Evolutionary conservation across 192 early-diverging fungal species (phyloP).

Genomic region (Coemansia sp.): DNA sequence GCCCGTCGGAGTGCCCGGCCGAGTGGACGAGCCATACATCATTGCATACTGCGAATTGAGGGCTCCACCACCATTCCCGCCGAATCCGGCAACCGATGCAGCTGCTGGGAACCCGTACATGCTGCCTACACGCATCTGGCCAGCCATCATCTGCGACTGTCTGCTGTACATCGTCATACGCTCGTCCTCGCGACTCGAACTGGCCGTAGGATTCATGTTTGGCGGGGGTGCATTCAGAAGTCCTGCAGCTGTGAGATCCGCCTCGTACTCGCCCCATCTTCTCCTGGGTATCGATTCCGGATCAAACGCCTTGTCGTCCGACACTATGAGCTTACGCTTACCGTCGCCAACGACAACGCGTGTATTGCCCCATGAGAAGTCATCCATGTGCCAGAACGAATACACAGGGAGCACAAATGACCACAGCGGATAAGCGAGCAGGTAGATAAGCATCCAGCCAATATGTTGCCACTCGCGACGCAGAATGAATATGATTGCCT

Average conservation of each 20-base stretch:
- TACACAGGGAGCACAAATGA: constrained; percentile 91
- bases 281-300: constrained; percentile 83
- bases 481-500: constrained; percentile 79
- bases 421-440: constrained; percentile 91
- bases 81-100: constrained; percentile 24
- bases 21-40: not conserved
- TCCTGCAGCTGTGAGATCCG: constrained; percentile 54
- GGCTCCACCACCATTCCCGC: constrained; percentile 8
- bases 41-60: not conserved
- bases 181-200: constrained; percentile 24
- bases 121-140: constrained; percentile 18
- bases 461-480: constrained; percentile 79
- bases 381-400: constrained; percentile 98
- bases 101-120: constrained; percentile 9
- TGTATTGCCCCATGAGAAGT: constrained; percentile 99
- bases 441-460: constrained; percentile 85
- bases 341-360: constrained; percentile 75
- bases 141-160: constrained; percentile 28
- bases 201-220: constrained; percentile 55
- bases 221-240: constrained; percentile 43
- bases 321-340: constrained; percentile 64
- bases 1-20: constrained; percentile 1
- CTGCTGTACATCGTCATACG: constrained; percentile 32
- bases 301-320: constrained; percentile 82
- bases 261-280: constrained; percentile 87